Percentiles rank a stretch among this genome's conserved stretches.
phyloP scores from a whole-genome alignment of 371 early-diverging fungal species.

The Coemansia sp. region DNA sequence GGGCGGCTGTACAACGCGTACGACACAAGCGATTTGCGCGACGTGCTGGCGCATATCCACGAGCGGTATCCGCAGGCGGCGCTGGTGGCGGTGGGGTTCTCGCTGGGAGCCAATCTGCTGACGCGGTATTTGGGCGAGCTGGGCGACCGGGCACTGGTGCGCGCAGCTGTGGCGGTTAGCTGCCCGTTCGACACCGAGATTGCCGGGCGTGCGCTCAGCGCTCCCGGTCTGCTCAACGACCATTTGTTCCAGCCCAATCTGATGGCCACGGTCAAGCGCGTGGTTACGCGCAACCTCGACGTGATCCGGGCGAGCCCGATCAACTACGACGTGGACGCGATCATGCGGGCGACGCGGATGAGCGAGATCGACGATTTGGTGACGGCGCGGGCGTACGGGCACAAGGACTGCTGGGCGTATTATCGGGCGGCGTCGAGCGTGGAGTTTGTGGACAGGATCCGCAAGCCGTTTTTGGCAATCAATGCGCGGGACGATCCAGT shows the following conservation, averaged over 20 bases:
- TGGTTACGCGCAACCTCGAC: slow-evolving; percentile 62
- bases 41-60: slow-evolving; percentile 56
- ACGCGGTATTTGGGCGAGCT: slow-evolving; percentile 91
- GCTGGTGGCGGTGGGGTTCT: slow-evolving; percentile 79
- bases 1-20: slow-evolving; percentile 78
- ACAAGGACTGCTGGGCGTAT: slow-evolving; percentile 79
- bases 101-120: slow-evolving; percentile 86
- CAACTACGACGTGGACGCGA: slow-evolving; percentile 56
- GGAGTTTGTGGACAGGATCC: slow-evolving; percentile 68
- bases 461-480: slow-evolving; percentile 75
- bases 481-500: slow-evolving; percentile 93
- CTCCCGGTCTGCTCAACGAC: slow-evolving; percentile 57
- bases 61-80: slow-evolving; percentile 60
- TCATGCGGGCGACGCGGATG: slow-evolving; percentile 55
- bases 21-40: slow-evolving; percentile 79
- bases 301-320: slow-evolving; percentile 52
- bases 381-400: slow-evolving; percentile 69
- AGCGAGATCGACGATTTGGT: slow-evolving; percentile 75
- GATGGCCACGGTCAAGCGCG: slow-evolving; percentile 65
- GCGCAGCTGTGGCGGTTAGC: slow-evolving; percentile 72
- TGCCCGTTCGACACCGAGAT: slow-evolving; percentile 72
- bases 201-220: slow-evolving; percentile 27
- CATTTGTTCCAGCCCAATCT: slow-evolving; percentile 70
- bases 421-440: slow-evolving; percentile 75
- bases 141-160: slow-evolving; percentile 70